Conservation (phyloP, 257 asterid species). For the Henckelia pumila region DNA sequence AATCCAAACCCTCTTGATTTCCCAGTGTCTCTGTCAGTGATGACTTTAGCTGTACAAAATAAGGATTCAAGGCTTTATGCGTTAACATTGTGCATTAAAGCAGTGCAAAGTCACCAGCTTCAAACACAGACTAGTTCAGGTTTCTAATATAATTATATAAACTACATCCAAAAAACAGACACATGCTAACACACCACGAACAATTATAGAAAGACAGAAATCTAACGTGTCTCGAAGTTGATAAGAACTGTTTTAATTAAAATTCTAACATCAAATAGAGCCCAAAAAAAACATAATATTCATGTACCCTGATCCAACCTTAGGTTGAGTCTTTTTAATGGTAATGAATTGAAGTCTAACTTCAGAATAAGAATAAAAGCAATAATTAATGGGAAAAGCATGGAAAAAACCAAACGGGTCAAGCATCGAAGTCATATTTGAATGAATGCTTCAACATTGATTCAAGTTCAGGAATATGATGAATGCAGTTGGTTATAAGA, state of each 20-base stretch:
- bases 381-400: background rate
- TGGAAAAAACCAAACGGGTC: background rate
- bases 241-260: background rate
- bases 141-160: no score
- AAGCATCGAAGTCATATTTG: background rate
- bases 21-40: conserved; percentile 72
- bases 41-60: conserved; percentile 56
- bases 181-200: background rate
- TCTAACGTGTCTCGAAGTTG: background rate
- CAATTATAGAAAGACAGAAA: no score
- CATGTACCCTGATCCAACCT: background rate
- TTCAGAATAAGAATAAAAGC: background rate
- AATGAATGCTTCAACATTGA: background rate
- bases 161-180: background rate
- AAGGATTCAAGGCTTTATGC: background rate
- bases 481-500: background rate
- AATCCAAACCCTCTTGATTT: conserved; percentile 85
- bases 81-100: background rate
- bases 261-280: background rate
- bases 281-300: background rate
- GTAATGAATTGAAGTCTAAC: no score
- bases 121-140: background rate
- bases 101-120: no score
- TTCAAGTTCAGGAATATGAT: background rate
- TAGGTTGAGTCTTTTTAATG: background rate